Percentiles rank a stretch among this genome's conserved stretches.
These are phyloP conservation scores for Calvatia gigantea DNA, from an alignment of 768 basidiomycete genomes.

Conservation along the genomic window DNA sequence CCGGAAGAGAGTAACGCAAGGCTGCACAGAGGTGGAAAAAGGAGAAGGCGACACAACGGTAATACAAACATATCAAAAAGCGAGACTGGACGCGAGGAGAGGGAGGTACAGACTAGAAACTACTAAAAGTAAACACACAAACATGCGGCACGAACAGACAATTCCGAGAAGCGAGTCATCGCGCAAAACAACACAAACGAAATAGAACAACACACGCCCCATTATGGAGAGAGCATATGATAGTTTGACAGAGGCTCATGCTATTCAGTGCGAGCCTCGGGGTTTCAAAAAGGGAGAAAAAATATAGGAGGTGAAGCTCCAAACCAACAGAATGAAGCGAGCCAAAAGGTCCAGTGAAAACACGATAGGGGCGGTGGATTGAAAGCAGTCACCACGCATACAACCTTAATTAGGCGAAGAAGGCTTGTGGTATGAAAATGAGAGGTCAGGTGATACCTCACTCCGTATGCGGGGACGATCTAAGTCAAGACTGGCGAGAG, in stretches of 20 bases:
- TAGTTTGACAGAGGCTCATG: constrained; percentile 13
- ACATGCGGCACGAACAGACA: constrained; percentile 7
- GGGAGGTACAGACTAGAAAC: constrained; percentile 12
- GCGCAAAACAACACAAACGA: constrained; percentile 6
- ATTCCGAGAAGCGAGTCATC: constrained; percentile 8
- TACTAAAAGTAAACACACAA: constrained; percentile 6
- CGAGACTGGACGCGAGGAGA: constrained; percentile 16
- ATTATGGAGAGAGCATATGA: constrained; percentile 7
- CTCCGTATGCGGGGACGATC: constrained; percentile 36
- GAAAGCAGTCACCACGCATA: constrained; percentile 8
- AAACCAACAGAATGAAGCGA: constrained; percentile 26
- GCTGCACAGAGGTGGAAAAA: constrained; percentile 3
- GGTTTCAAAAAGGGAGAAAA: constrained; percentile 10
- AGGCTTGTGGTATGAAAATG: constrained; percentile 9
- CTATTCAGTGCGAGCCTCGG: constrained; percentile 3
- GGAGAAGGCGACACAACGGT: neutral
- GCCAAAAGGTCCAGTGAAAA: constrained; percentile 28
- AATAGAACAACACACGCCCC: neutral
- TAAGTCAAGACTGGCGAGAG: constrained; percentile 70
- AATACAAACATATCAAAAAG: constrained; percentile 19
- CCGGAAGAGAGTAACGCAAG: neutral
- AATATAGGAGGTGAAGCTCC: constrained; percentile 22
- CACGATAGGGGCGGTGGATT: constrained; percentile 13
- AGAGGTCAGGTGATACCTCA: constrained; percentile 15
- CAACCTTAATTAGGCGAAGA: constrained; percentile 15